Conservation (phyloP, 176 grass and related monocot genomes). For the Saccharum spontaneum region DNA sequence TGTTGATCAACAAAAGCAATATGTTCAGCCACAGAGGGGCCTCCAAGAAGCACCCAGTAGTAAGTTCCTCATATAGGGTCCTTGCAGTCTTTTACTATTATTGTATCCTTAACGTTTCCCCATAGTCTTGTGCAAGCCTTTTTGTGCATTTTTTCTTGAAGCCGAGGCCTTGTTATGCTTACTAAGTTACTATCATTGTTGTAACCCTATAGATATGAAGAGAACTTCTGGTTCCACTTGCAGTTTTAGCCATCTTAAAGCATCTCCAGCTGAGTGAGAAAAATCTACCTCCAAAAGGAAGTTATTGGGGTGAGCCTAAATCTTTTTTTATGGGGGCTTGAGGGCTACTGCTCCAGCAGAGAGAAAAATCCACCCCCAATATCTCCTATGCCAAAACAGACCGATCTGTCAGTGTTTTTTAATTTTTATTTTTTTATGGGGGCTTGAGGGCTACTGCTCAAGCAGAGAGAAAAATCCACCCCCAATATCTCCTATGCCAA, state of each 20-base stretch:
- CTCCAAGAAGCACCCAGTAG: conserved; percentile 88
- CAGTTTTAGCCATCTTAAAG: conserved; percentile 22
- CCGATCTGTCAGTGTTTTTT: background rate
- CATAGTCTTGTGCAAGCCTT: background rate
- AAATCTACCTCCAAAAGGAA: background rate
- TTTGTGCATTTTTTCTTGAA: background rate
- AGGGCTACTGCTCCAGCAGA: background rate
- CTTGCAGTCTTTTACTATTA: conserved; percentile 6
- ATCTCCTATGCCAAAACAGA: background rate
- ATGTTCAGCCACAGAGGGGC: conserved; percentile 54
- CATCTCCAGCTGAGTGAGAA: background rate
- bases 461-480: background rate
- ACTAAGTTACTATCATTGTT: background rate
- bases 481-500: background rate
- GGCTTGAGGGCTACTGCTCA: background rate
- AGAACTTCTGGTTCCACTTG: background rate
- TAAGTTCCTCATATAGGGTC: conserved; percentile 44
- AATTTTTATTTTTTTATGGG: background rate
- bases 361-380: background rate
- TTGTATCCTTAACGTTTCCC: background rate
- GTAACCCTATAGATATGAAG: background rate
- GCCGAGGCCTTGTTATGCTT: background rate
- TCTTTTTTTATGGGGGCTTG: background rate
- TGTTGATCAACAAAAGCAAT: conserved; percentile 72
- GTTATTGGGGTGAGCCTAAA: background rate